Percentiles rank a stretch among this genome's conserved stretches.
Conservation (phyloP, 2,329 filamentous ascomycete genomes). For the Penicillium sp. region DNA sequence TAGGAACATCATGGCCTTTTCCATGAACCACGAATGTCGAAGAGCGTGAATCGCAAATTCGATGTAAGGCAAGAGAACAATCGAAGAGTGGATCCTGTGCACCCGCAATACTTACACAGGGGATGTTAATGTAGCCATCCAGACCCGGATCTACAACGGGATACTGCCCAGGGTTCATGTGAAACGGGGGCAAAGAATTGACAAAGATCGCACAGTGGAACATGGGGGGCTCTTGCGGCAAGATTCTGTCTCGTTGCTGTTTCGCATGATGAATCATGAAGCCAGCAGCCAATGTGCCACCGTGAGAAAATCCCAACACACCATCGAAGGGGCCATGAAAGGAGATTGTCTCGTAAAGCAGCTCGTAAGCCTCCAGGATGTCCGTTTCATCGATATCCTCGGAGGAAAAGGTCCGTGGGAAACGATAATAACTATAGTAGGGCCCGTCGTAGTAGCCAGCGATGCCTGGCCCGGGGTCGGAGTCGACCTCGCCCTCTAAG, state of each 20-base stretch:
- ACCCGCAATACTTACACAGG: slow-evolving; percentile 31
- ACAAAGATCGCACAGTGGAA: slow-evolving; percentile 42
- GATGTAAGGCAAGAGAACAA: slow-evolving; percentile 30
- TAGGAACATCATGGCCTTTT: slow-evolving; percentile 33
- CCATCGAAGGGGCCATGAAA: slow-evolving; percentile 32
- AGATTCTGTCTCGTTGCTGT: slow-evolving; percentile 1
- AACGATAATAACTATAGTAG: slow-evolving; percentile 39
- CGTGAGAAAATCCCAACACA: slow-evolving; percentile 41
- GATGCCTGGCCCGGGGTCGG: slow-evolving; percentile 33
- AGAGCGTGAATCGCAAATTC: slow-evolving; percentile 24
- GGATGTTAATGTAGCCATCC: slow-evolving; percentile 30
- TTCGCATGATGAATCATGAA: slow-evolving; percentile 36
- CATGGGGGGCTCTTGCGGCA: slow-evolving; percentile 22
- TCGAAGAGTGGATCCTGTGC: slow-evolving; percentile 29
- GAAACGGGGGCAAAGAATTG: slow-evolving; percentile 35
- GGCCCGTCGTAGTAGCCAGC: slow-evolving; percentile 36
- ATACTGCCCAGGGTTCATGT: slow-evolving; percentile 28
- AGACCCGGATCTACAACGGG: slow-evolving; percentile 29
- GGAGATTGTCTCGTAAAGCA: slow-evolving; percentile 32
- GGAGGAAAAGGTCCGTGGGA: slow-evolving; percentile 29
- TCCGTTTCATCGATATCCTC: slow-evolving; percentile 26
- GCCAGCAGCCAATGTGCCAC: slow-evolving; percentile 35
- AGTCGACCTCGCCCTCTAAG: slow-evolving; percentile 35
- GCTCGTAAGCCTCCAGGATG: slow-evolving; percentile 30
- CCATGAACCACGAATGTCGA: slow-evolving; percentile 31